Base-by-base conservation (phyloP, 352 stramenopile species). In the Phytophthora aleatoria region DNA sequence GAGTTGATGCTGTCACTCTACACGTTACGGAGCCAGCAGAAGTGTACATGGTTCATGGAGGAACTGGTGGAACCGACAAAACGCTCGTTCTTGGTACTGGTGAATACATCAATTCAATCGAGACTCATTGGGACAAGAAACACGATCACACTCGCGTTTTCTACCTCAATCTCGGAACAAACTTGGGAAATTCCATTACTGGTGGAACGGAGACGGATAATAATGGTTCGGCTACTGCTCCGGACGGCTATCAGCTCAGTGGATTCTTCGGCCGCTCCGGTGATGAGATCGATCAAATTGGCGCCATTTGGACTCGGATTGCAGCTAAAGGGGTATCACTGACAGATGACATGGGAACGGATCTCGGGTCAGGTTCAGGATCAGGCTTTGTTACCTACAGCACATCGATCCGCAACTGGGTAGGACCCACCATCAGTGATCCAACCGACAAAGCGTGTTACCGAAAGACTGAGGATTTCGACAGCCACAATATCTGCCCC, bases 241-340 rank as follows among this genome's bases (percentile, higher is more conserved):
- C 62, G 15, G 26, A 28, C 7, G 55, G 55, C 11, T 70, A 49
- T 11, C 62, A 70, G 24, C 55, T 70, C 30, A 12, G 31, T n/a
- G 62, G 62, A 1, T 70, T 70, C 41, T 60, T 44, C n/a, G 62
- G 62, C 20, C 62, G 38, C 10, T 41, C 55, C 13, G 62, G 55
- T 26, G 62, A 70, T 15, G 62, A 70, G 20, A 59, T 70, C 11
- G 62, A 70, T 24, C 24, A 57, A 31, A 35, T 70, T 42, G 62
- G 55, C 5, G 55, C 42, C 15, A 44, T 65, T 5, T 70, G 62
- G 62, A 6, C 62, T n/a, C 48, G 41, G 4, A 65, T 61, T 39
- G 62, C 11, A 3, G 39, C 39, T 6, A 5, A 20, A 20, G 16
- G 16, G 16, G 16, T 20, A 20, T 45, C 7, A 24, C 10, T n/a